These are phyloP conservation scores for Linum lewisii DNA, from an alignment of 345 rosid species.

Conservation along the genomic window DNA sequence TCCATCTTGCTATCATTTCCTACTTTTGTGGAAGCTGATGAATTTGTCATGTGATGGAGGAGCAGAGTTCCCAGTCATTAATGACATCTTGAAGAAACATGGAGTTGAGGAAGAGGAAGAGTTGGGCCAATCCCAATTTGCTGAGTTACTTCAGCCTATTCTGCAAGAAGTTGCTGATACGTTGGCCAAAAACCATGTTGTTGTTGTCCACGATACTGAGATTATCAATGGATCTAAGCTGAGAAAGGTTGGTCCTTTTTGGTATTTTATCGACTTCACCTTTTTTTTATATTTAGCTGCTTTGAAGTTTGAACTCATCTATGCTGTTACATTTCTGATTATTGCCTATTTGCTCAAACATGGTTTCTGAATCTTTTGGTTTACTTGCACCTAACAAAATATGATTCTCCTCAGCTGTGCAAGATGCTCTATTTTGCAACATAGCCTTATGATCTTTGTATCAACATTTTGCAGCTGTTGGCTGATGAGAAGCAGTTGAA, in stretches of 20 bases:
- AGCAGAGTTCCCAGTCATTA: conserved; percentile 54
- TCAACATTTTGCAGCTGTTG: conserved; percentile 40
- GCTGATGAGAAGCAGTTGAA: conserved; percentile 38
- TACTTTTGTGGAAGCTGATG: conserved; percentile 8
- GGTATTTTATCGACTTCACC: not conserved
- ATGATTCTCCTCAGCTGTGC: too few relatives aligned
- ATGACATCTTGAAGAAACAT: conserved; percentile 65
- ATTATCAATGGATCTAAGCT: conserved; percentile 53
- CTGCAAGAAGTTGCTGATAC: conserved; percentile 64
- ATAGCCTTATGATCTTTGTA: conserved; percentile 9
- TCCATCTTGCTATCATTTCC: not conserved
- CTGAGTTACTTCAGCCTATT: conserved; percentile 60
- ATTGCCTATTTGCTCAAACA: not conserved
- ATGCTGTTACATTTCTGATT: not conserved
- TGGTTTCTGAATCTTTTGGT: not conserved
- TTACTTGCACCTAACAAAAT: too few relatives aligned
- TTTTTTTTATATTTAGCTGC: not conserved
- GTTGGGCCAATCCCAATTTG: conserved; percentile 86
- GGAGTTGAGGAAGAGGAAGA: conserved; percentile 63
- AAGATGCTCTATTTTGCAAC: not conserved
- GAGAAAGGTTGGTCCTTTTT: conserved; percentile 37
- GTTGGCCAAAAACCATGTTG: conserved; percentile 41
- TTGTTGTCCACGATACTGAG: conserved; percentile 41
- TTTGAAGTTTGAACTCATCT: not conserved
- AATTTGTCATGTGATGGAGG: conserved; percentile 12